Evolutionary conservation across 352 stramenopile genomes (phyloP).

Genomic region (Pseudoperonospora humuli): DNA sequence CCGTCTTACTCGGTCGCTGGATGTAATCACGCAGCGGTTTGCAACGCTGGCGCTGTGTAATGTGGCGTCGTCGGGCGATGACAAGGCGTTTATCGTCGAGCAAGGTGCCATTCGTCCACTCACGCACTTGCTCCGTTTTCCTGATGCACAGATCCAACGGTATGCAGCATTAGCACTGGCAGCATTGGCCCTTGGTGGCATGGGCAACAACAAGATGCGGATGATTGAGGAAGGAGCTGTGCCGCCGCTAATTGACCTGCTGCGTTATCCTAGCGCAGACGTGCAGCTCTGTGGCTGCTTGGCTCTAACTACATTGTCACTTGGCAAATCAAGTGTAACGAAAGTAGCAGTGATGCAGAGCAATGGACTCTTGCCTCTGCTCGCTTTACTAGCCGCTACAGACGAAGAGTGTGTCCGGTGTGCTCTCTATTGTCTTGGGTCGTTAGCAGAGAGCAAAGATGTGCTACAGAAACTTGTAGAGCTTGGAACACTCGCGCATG

Average conservation of each 20-base stretch:
- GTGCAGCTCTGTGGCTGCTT: constrained; percentile 91
- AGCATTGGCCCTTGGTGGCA: constrained; percentile 87
- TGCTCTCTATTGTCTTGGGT: constrained; percentile 90
- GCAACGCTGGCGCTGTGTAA: constrained; percentile 94
- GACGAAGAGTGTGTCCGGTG: constrained; percentile 88
- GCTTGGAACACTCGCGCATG: constrained; percentile 70
- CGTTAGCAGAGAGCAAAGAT: constrained; percentile 88
- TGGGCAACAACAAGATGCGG: constrained; percentile 89
- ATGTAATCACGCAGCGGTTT: constrained; percentile 91
- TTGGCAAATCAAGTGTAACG: constrained; percentile 79
- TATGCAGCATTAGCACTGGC: constrained; percentile 90
- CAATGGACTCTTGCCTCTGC: constrained; percentile 80
- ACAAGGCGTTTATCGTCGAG: constrained; percentile 89
- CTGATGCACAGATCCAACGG: constrained; percentile 93
- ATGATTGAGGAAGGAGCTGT: constrained; percentile 91
- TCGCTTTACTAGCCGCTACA: constrained; percentile 77
- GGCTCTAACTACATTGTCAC: constrained; percentile 86
- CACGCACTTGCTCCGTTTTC: constrained; percentile 91
- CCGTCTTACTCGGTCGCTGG: constrained; percentile 88
- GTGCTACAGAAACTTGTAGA: constrained; percentile 89
- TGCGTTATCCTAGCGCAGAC: constrained; percentile 90
- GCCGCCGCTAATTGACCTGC: constrained; percentile 87
- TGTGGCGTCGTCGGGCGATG: constrained; percentile 60
- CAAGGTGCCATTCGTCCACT: constrained; percentile 89
- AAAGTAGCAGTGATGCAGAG: constrained; percentile 90